Percentiles rank a stretch among this genome's conserved stretches.
Conservation (phyloP, 2,329 filamentous ascomycete genomes). For the Celoporthe dispersa region DNA sequence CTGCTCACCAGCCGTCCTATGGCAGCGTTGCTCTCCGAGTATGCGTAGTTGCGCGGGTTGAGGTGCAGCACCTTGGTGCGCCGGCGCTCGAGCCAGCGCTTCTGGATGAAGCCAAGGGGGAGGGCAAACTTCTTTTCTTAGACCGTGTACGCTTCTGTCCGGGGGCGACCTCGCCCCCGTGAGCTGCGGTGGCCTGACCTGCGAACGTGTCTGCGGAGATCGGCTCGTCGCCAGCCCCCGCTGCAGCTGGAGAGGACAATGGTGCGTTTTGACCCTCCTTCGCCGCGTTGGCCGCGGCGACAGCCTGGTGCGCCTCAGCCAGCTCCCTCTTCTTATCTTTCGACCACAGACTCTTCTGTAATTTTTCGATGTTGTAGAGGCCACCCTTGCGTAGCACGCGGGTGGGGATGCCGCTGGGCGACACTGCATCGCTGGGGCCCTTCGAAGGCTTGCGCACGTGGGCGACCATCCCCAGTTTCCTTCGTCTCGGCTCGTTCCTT, state of each 20-base stretch:
- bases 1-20: slow-evolving; percentile 58
- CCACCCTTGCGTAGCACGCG: slow-evolving; percentile 38
- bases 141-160: slow-evolving; percentile 18
- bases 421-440: slow-evolving; percentile 39
- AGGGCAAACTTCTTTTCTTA: slow-evolving; percentile 24
- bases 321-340: slow-evolving; percentile 30
- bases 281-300: slow-evolving; percentile 12
- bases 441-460: slow-evolving; percentile 42
- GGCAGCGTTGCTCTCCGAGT: slow-evolving; percentile 64
- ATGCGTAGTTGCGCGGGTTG: slow-evolving; percentile 56
- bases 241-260: neutral
- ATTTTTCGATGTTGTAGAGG: slow-evolving; percentile 19
- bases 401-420: slow-evolving; percentile 41
- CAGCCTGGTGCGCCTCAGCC: slow-evolving; percentile 26
- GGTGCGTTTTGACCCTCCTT: neutral
- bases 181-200: neutral
- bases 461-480: slow-evolving; percentile 75
- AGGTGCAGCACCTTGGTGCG: slow-evolving; percentile 52
- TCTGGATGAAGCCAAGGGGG: slow-evolving; percentile 25
- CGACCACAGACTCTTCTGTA: slow-evolving; percentile 27
- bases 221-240: neutral
- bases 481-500: slow-evolving; percentile 71
- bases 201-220: neutral
- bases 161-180: neutral
- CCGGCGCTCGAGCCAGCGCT: slow-evolving; percentile 35